These are phyloP conservation scores for Globisporangium cylindrosporum DNA, from an alignment of 352 stramenopile species.

Conservation along the genomic window DNA sequence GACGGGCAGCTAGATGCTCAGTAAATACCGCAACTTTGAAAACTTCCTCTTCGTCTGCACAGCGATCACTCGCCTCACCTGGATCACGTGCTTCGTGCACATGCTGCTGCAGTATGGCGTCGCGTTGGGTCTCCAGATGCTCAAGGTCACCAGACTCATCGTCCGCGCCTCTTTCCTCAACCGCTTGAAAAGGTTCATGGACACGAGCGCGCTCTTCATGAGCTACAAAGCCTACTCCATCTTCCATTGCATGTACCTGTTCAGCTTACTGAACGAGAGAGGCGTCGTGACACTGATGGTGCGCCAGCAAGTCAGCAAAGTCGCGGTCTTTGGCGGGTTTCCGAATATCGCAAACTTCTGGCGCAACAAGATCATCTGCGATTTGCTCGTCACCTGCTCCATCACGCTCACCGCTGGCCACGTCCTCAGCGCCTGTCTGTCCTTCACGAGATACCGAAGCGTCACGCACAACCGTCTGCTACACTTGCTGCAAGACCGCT, in stretches of 20 bases:
- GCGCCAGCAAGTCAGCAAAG: slow-evolving; percentile 8
- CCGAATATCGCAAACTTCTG: slow-evolving; percentile 25
- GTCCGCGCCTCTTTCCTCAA: not conserved
- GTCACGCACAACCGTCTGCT: slow-evolving; percentile 28
- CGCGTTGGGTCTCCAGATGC: slow-evolving; percentile 31
- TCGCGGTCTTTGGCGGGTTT: slow-evolving; percentile 23
- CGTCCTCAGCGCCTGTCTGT: not conserved
- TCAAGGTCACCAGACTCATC: slow-evolving; percentile 37
- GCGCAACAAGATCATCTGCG: slow-evolving; percentile 27
- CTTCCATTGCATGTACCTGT: slow-evolving; percentile 20
- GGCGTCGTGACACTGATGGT: slow-evolving; percentile 24
- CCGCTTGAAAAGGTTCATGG: not conserved
- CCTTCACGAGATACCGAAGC: not conserved
- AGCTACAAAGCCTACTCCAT: slow-evolving; percentile 36
- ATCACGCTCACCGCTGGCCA: slow-evolving; percentile 10
- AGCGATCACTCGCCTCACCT: slow-evolving; percentile 41
- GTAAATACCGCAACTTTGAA: slow-evolving; percentile 29
- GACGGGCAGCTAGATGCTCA: slow-evolving; percentile 52
- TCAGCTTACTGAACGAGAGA: slow-evolving; percentile 15
- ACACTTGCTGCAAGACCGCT: slow-evolving; percentile 30
- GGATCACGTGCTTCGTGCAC: slow-evolving; percentile 51
- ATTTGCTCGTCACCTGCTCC: slow-evolving; percentile 13
- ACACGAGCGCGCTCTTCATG: slow-evolving; percentile 11
- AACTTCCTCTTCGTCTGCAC: slow-evolving; percentile 53
- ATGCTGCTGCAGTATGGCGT: slow-evolving; percentile 24